Percentiles rank a stretch among this genome's conserved stretches.
These are phyloP conservation scores for Cladorrhinum sp. DNA, from an alignment of 2,329 filamentous ascomycete species.

Conservation along the genomic window DNA sequence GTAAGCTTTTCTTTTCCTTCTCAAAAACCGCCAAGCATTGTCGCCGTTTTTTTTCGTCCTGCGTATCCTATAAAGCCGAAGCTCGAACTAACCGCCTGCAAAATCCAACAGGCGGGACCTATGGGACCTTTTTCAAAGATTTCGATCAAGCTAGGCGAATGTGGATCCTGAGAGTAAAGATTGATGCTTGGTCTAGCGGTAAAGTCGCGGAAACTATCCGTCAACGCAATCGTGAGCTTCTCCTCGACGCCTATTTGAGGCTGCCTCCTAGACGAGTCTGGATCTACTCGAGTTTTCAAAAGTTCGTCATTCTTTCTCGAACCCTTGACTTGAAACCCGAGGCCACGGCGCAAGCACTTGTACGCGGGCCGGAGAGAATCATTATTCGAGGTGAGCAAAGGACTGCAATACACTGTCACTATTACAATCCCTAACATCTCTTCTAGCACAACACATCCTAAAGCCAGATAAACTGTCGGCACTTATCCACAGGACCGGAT, in stretches of 20 bases:
- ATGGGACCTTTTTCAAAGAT: slow-evolving; percentile 26
- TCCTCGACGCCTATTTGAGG: slow-evolving; percentile 28
- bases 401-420: not conserved
- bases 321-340: not conserved
- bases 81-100: no score
- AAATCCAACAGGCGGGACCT: slow-evolving; percentile 25
- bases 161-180: slow-evolving; percentile 31
- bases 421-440: not conserved
- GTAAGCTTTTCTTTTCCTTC: not conserved
- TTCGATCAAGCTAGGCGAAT: slow-evolving; percentile 28
- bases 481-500: not conserved
- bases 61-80: no score
- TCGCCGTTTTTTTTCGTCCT: no score
- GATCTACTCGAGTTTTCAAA: slow-evolving; percentile 21
- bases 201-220: slow-evolving; percentile 29
- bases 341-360: not conserved
- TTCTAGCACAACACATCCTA: not conserved
- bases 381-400: not conserved
- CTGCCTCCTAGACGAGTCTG: slow-evolving; percentile 28
- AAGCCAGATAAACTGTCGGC: not conserved
- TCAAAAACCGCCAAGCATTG: not conserved
- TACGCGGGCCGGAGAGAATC: not conserved
- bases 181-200: slow-evolving; percentile 31
- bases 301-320: not conserved
- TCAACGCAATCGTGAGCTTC: slow-evolving; percentile 26